Evolutionary conservation across 2,329 filamentous ascomycete genomes (phyloP).

Genomic region (Colletotrichum navitas): DNA sequence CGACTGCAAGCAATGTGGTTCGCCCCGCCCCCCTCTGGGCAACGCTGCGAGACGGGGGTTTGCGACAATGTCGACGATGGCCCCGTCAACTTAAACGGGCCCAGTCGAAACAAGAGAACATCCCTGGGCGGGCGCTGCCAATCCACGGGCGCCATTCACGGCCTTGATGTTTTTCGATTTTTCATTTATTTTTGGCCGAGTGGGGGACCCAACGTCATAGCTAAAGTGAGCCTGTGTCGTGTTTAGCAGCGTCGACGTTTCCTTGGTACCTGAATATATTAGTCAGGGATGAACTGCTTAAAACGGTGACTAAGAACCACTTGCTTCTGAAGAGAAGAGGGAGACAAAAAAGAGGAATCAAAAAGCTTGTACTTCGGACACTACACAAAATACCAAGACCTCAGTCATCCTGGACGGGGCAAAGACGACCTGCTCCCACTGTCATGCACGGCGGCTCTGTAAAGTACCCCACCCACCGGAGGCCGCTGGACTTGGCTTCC

Average conservation of each 20-base stretch:
- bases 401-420: neutral
- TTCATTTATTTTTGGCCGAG: neutral
- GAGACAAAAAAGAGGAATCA: no score
- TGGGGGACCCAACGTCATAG: conserved; percentile 25
- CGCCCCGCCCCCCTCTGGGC: neutral
- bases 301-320: conserved; percentile 5
- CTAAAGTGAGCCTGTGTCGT: conserved; percentile 19
- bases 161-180: neutral
- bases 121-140: conserved; percentile 20
- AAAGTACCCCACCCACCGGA: conserved; percentile 11
- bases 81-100: conserved; percentile 11
- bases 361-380: neutral
- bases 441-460: conserved; percentile 35
- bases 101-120: conserved; percentile 7
- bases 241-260: conserved; percentile 15
- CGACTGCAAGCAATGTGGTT: conserved; percentile 4
- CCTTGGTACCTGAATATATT: neutral
- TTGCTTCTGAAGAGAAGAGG: neutral
- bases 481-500: conserved; percentile 8
- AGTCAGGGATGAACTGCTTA: conserved; percentile 32
- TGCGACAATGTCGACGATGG: neutral
- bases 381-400: neutral
- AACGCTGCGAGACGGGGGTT: conserved; percentile 1
- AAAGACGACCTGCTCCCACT: conserved; percentile 1
- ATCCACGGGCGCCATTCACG: conserved; percentile 6